phyloP scores from a whole-genome alignment of 495 filamentous ascomycete genomes.

The Apodospora peruviana region DNA sequence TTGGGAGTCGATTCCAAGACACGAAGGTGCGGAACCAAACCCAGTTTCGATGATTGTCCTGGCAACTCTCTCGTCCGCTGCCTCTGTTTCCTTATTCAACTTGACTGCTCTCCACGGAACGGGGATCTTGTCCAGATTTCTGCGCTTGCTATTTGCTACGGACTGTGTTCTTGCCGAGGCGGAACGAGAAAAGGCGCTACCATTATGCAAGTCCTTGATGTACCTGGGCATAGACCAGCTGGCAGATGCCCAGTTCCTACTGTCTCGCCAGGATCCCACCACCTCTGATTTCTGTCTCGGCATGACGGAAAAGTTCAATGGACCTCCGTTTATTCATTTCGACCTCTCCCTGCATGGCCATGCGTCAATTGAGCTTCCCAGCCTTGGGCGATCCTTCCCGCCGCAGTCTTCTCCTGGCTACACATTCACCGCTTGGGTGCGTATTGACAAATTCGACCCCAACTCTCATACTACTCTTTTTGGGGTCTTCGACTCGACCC shows the following conservation, averaged over 20 bases:
- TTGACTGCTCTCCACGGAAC: constrained; percentile 71
- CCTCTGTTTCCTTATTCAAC: constrained; percentile 64
- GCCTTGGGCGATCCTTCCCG: constrained; percentile 76
- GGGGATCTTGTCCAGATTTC: constrained; percentile 64
- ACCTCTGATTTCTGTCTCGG: constrained; percentile 69
- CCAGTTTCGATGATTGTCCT: constrained; percentile 56
- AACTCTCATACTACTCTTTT: constrained; percentile 90
- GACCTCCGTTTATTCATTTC: constrained; percentile 85
- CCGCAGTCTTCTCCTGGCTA: constrained; percentile 68
- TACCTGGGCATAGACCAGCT: constrained; percentile 67
- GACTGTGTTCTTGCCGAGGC: constrained; percentile 37
- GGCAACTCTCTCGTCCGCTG: constrained; percentile 46
- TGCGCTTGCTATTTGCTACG: constrained; percentile 58
- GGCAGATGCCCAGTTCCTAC: constrained; percentile 72
- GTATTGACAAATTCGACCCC: constrained; percentile 78
- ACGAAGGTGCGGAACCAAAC: constrained; percentile 32
- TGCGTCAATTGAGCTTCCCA: constrained; percentile 81
- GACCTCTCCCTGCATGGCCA: constrained; percentile 85
- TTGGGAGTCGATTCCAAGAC: constrained; percentile 54
- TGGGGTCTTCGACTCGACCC: constrained; percentile 85
- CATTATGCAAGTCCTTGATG: constrained; percentile 55
- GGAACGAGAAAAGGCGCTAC: constrained; percentile 55
- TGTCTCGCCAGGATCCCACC: constrained; percentile 55
- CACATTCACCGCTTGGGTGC: constrained; percentile 82
- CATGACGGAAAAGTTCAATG: constrained; percentile 63